Base-by-base conservation (phyloP, 805 yeast genomes). In the Yarrowia sp. region DNA sequence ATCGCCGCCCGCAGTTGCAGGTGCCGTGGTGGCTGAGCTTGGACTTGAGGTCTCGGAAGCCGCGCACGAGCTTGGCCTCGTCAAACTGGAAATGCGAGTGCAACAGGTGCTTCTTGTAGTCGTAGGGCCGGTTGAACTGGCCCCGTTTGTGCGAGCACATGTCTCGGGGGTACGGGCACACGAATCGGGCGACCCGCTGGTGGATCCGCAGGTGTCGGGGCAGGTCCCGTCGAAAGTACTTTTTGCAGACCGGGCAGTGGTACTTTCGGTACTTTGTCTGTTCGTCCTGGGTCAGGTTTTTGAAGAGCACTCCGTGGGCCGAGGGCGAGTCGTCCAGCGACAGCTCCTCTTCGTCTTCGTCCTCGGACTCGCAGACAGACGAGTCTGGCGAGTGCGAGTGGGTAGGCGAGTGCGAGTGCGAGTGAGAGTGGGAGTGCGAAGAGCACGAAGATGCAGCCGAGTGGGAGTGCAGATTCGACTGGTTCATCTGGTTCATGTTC, bases 111-210 rank as follows among this genome's bases (percentile, higher is more conserved):
- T 86, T 86, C 70, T 86, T 86, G 77, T 78, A 85, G 71, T 86
- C 90, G 71, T 86, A 86, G 6, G 87, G 88, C 56, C 90, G 76
- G 74, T 86, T 86, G 76, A 86, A 86, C 69, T 78, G 82, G 30
- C 88, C 86, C 14, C 85, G 79, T 69, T 81, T 84, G 71, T 85
- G 89, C 3, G 80, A 74, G 70, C 90, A 86, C 49, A 74, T 74
- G n/a, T 75, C 75, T 56, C 80, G 76, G 9, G 89, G 89, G 69
- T 80, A 85, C 17, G 82, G 78, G 71, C 90, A 86, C 36, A 74
- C 78, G 71, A 86, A 86, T 38, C 89, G 74, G 7, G 87, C 79
- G 17, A 80, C 82, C 11, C 77, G 74, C 70, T 84, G 85, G 73
- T 86, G 90, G 1, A 85, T 86, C 66, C 89, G 73, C 77, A 83